phyloP scores from a whole-genome alignment of 495 filamentous ascomycete species.

The Niebla homalea region DNA sequence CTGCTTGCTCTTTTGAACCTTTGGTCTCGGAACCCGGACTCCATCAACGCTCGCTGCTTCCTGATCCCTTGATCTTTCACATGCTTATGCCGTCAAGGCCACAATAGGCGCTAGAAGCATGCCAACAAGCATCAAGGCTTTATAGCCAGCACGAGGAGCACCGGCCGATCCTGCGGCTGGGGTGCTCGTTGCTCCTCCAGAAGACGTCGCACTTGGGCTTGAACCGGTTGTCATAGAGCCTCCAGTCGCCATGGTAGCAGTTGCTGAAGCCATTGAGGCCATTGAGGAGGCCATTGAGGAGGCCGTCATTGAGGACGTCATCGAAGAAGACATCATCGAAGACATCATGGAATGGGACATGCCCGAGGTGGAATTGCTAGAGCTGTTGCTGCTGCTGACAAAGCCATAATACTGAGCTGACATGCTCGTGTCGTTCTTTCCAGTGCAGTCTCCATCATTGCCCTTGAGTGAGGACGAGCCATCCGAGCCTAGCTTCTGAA shows the following conservation, averaged over 20 bases:
- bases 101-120: conserved; percentile 6
- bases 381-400: background rate
- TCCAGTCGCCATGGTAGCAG: background rate
- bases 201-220: background rate
- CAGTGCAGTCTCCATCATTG: conserved; percentile 9
- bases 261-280: background rate
- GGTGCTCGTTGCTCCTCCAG: background rate
- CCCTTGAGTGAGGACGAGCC: conserved; percentile 7
- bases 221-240: background rate
- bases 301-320: background rate
- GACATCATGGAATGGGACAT: background rate
- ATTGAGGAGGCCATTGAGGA: conserved; percentile 1
- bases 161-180: background rate
- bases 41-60: too few relatives aligned
- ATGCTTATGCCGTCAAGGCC: background rate
- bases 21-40: too few relatives aligned
- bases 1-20: too few relatives aligned
- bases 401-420: conserved; percentile 7
- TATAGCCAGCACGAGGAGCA: conserved; percentile 3
- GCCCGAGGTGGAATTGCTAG: background rate
- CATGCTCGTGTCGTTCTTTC: conserved; percentile 6
- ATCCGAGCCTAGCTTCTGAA: conserved; percentile 1
- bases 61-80: background rate
- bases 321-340: conserved; percentile 1
- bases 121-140: conserved; percentile 4